A percentile compares a stretch with the other conserved stretches of the same genome.
Conservation (phyloP, 257 asterid genomes). For the Ligustrum vulgare region DNA sequence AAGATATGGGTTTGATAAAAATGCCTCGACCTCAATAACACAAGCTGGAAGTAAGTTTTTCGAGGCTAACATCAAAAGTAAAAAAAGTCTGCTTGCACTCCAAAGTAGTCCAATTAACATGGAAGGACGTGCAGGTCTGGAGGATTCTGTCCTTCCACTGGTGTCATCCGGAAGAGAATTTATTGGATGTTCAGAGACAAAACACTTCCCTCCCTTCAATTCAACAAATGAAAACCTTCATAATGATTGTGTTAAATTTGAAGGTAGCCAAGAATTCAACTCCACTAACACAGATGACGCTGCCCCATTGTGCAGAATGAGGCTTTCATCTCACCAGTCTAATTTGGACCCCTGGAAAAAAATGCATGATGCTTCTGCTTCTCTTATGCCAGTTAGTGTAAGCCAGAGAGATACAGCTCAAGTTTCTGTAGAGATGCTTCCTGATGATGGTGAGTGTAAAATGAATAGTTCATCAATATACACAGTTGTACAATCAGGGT, state of each 20-base stretch:
- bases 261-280: slow-evolving; percentile 39
- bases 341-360: slow-evolving; percentile 42
- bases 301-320: slow-evolving; percentile 36
- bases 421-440: slow-evolving; percentile 36
- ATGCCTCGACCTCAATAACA: slow-evolving; percentile 36
- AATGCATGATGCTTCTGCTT: slow-evolving; percentile 40
- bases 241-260: slow-evolving; percentile 42
- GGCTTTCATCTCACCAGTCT: slow-evolving; percentile 47
- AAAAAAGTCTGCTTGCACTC: slow-evolving; percentile 22
- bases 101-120: slow-evolving; percentile 32
- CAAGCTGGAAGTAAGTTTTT: slow-evolving; percentile 41
- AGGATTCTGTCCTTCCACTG: slow-evolving; percentile 22
- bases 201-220: slow-evolving; percentile 33
- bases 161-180: slow-evolving; percentile 25
- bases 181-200: slow-evolving; percentile 22
- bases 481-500: slow-evolving; percentile 27
- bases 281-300: slow-evolving; percentile 44
- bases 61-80: slow-evolving; percentile 35
- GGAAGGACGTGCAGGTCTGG: slow-evolving; percentile 23
- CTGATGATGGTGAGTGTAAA: slow-evolving; percentile 35
- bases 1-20: slow-evolving; percentile 50
- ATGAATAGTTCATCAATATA: slow-evolving; percentile 37
- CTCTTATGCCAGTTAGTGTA: slow-evolving; percentile 41
- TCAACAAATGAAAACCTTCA: slow-evolving; percentile 39
- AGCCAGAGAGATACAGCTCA: slow-evolving; percentile 32